These are phyloP conservation scores for Syzygium grande DNA, from an alignment of 345 rosid genomes.

Conservation along the genomic window DNA sequence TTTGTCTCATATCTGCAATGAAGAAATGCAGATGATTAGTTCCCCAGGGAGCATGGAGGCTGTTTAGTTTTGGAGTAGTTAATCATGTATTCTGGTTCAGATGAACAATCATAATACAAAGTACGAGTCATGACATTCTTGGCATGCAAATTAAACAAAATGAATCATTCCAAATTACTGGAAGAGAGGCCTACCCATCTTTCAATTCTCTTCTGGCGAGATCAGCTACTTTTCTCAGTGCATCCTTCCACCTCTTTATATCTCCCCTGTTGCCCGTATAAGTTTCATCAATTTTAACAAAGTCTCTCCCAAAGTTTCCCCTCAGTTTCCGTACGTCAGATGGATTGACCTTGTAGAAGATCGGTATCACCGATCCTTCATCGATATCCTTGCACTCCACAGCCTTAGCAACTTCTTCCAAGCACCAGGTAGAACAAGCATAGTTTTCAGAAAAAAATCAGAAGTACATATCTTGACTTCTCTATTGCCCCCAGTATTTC, in stretches of 20 bases:
- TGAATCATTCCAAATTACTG: neutral
- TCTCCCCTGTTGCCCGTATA: neutral
- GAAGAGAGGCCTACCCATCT: neutral
- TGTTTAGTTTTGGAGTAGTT: neutral
- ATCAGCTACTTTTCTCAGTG: neutral
- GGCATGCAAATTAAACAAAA: neutral
- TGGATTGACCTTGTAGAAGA: neutral
- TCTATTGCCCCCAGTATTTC: no score
- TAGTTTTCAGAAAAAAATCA: no score
- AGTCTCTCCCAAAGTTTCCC: neutral
- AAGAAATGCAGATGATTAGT: neutral
- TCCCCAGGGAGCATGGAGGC: neutral
- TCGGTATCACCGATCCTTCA: no score
- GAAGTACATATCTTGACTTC: no score
- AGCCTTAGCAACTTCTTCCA: no score
- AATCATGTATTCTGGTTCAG: neutral
- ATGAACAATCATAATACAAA: neutral
- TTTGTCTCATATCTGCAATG: neutral
- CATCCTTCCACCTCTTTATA: conserved; percentile 3
- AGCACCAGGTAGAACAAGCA: no score
- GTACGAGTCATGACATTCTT: neutral
- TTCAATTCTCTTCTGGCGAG: neutral
- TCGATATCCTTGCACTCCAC: no score
- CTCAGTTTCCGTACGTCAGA: neutral
- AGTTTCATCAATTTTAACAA: neutral